phyloP scores from a whole-genome alignment of 139 green algal genomes.

The Picochlorum sp. region DNA sequence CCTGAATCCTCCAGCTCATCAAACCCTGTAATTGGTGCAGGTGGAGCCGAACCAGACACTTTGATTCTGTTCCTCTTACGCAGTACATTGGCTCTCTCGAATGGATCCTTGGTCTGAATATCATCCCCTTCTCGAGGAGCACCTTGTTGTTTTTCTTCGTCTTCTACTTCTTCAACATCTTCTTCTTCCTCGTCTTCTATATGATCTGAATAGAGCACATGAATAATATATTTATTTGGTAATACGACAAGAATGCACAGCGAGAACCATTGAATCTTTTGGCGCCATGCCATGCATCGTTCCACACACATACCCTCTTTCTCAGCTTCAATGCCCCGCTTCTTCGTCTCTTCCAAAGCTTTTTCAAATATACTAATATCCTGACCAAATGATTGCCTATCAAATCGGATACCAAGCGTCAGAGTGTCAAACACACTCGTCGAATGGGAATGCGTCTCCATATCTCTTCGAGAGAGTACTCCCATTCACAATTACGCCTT shows the following conservation, averaged over 20 bases:
- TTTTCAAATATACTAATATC: neutral
- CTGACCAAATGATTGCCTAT: neutral
- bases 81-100: slow-evolving; percentile 57
- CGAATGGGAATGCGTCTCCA: neutral
- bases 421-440: slow-evolving; percentile 2
- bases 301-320: neutral
- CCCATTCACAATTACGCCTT: neutral
- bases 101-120: slow-evolving; percentile 35
- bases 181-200: neutral
- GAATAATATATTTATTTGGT: too few relatives aligned
- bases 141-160: neutral
- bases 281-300: neutral
- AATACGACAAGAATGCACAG: too few relatives aligned
- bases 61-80: slow-evolving; percentile 58
- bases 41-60: slow-evolving; percentile 24
- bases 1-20: slow-evolving; percentile 9
- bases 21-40: slow-evolving; percentile 3
- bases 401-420: neutral
- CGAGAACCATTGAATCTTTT: too few relatives aligned
- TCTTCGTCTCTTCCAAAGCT: neutral
- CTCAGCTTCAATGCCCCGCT: neutral
- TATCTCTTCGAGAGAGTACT: neutral
- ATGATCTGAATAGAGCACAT: too few relatives aligned
- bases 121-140: slow-evolving; percentile 1
- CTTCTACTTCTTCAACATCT: neutral